These are phyloP conservation scores for Perilla frutescens DNA, from an alignment of 257 asterid genomes.

Conservation along the genomic window DNA sequence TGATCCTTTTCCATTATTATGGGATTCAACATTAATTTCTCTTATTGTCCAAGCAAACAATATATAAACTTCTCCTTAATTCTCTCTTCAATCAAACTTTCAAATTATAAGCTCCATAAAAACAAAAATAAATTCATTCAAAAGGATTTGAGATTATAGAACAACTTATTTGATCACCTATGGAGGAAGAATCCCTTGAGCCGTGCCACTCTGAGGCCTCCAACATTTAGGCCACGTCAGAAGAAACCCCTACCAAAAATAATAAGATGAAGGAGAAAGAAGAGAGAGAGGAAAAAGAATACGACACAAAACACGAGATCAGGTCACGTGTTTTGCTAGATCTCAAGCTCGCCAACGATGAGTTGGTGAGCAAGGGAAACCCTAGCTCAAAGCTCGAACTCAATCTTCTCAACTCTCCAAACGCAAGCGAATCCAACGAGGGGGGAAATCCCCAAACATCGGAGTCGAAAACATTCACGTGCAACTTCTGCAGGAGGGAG, in stretches of 20 bases:
- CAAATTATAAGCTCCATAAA: background rate
- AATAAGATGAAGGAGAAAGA: constrained; percentile 27
- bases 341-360: constrained; percentile 44
- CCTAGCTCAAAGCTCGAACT: constrained; percentile 47
- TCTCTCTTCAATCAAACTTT: constrained; percentile 22
- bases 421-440: constrained; percentile 32
- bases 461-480: constrained; percentile 52
- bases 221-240: constrained; percentile 51
- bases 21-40: constrained; percentile 43
- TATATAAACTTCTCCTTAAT: background rate
- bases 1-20: constrained; percentile 52
- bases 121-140: background rate
- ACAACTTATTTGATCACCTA: constrained; percentile 7
- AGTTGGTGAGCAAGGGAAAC: constrained; percentile 14
- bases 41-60: constrained; percentile 29
- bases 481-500: constrained; percentile 62
- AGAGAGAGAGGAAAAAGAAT: constrained; percentile 22
- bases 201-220: constrained; percentile 55
- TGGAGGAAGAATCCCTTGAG: constrained; percentile 38
- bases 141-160: background rate
- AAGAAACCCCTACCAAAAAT: constrained; percentile 35
- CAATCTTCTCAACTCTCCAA: constrained; percentile 45
- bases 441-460: constrained; percentile 37
- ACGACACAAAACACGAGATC: constrained; percentile 24
- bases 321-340: constrained; percentile 40